Percentiles rank a stretch among this genome's conserved stretches.
Evolutionary conservation across 139 green algal species (phyloP).

Genomic region (Pseudopediastrum boryanum): DNA sequence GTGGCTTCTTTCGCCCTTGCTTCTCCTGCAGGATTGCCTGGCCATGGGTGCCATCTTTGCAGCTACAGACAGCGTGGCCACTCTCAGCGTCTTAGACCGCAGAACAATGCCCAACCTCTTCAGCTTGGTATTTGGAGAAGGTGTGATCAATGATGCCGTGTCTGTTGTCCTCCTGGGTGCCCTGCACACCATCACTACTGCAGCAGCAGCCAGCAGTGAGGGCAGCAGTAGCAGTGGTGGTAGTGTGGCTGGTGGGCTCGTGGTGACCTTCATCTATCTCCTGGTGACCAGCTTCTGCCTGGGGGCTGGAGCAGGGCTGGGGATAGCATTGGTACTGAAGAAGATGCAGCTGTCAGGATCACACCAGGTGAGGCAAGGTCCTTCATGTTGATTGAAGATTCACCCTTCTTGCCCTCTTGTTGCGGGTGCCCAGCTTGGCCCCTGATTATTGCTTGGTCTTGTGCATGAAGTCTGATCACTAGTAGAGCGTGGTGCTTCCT

Average conservation of each 20-base stretch:
- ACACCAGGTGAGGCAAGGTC: constrained; percentile 53
- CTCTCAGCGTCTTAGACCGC: constrained; percentile 68
- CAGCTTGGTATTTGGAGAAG: constrained; percentile 91
- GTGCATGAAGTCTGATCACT: too few relatives aligned
- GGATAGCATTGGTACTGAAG: constrained; percentile 38
- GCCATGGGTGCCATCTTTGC: constrained; percentile 89
- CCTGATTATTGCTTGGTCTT: too few relatives aligned
- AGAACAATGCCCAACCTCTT: constrained; percentile 77
- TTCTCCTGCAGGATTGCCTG: constrained; percentile 61
- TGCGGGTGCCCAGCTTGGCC: too few relatives aligned
- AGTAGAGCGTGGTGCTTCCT: background rate
- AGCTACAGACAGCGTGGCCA: constrained; percentile 88
- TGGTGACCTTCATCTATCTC: constrained; percentile 50
- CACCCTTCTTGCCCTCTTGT: too few relatives aligned
- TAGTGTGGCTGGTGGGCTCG: background rate
- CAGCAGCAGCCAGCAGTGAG: background rate
- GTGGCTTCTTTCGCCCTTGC: too few relatives aligned
- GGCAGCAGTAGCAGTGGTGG: background rate
- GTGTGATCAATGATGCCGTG: constrained; percentile 89
- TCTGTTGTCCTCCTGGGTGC: constrained; percentile 84
- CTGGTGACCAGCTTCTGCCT: constrained; percentile 43
- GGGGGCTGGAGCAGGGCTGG: constrained; percentile 40
- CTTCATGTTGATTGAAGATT: too few relatives aligned
- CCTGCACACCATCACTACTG: constrained; percentile 54
- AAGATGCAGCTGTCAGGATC: constrained; percentile 23